Conservation (phyloP, 805 yeast genomes). For the Candida ascalaphidarum region DNA sequence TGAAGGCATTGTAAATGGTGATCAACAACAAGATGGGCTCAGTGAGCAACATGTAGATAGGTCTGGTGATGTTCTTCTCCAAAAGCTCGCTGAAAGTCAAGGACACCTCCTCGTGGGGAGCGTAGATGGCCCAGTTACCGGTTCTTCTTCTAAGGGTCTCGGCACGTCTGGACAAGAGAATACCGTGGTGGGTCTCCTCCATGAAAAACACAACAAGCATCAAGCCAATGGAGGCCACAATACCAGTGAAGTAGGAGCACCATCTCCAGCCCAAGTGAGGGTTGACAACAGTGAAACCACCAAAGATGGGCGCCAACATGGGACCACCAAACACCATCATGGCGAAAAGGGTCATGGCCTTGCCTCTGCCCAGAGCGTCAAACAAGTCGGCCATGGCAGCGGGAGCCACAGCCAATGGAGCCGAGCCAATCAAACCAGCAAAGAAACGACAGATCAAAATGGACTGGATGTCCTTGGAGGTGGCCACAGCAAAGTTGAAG, state of each 20-base stretch:
- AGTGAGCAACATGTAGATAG: conserved; percentile 27
- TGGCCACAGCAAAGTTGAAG: conserved; percentile 57
- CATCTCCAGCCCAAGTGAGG: conserved; percentile 47
- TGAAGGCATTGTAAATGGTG: conserved; percentile 40
- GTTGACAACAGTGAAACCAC: conserved; percentile 31
- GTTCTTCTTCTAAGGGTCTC: conserved; percentile 29
- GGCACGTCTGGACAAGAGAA: conserved; percentile 24
- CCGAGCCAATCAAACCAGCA: conserved; percentile 76
- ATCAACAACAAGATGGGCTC: conserved; percentile 36
- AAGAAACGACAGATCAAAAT: conserved; percentile 71
- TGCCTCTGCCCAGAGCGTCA: conserved; percentile 58
- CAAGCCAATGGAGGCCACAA: conserved; percentile 24
- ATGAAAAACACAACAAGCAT: conserved; percentile 19
- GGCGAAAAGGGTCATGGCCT: conserved; percentile 63
- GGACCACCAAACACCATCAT: conserved; percentile 76
- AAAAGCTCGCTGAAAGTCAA: conserved; percentile 22
- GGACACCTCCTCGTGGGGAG: conserved; percentile 28
- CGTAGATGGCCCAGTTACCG: conserved; percentile 31
- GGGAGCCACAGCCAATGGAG: conserved; percentile 79
- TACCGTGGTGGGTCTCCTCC: conserved; percentile 34
- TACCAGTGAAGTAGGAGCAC: conserved; percentile 44
- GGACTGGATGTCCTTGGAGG: conserved; percentile 73
- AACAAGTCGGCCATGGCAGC: conserved; percentile 83
- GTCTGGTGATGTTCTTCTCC: conserved; percentile 28
- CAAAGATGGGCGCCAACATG: conserved; percentile 65